Conservation (phyloP, 345 rosid species). For the Camelina hispida region DNA sequence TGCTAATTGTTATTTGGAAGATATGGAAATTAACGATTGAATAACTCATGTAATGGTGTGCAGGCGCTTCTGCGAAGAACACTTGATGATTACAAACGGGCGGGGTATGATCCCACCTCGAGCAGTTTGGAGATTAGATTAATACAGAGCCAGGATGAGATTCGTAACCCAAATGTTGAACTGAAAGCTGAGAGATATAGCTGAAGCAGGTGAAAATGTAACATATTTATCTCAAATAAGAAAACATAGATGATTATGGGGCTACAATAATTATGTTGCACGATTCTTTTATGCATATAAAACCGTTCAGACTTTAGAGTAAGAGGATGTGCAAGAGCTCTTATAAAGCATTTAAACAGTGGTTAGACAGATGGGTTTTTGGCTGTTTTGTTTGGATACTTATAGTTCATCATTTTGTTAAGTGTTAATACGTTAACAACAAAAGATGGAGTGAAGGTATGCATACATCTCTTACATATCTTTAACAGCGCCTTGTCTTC, state of each 20-base stretch:
- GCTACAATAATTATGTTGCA: conserved; percentile 26
- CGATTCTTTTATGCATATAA: conserved; percentile 36
- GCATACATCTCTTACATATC: not conserved
- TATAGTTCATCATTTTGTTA: not conserved
- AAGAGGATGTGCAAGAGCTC: conserved; percentile 13
- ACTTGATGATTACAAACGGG: conserved; percentile 63
- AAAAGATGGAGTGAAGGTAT: not conserved
- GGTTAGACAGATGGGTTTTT: not conserved
- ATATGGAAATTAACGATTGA: conserved; percentile 18
- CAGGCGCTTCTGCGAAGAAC: conserved; percentile 87
- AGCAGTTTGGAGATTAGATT: conserved; percentile 94
- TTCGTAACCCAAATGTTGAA: conserved; percentile 73
- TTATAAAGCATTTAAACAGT: not conserved
- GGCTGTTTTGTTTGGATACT: not conserved
- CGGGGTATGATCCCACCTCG: conserved; percentile 62
- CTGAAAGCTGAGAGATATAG: conserved; percentile 45
- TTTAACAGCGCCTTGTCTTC: not conserved
- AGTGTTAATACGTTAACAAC: conserved; percentile 4
- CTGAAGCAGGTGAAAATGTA: conserved; percentile 48
- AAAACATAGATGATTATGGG: conserved; percentile 27
- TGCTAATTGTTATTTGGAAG: conserved; percentile 13
- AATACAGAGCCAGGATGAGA: conserved; percentile 92
- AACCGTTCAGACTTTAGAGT: conserved; percentile 31
- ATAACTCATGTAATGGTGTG: conserved; percentile 3
- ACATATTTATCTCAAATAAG: conserved; percentile 26